These are phyloP conservation scores for Pestalotiopsis sp. DNA, from an alignment of 2,329 filamentous ascomycete species.

Conservation along the genomic window DNA sequence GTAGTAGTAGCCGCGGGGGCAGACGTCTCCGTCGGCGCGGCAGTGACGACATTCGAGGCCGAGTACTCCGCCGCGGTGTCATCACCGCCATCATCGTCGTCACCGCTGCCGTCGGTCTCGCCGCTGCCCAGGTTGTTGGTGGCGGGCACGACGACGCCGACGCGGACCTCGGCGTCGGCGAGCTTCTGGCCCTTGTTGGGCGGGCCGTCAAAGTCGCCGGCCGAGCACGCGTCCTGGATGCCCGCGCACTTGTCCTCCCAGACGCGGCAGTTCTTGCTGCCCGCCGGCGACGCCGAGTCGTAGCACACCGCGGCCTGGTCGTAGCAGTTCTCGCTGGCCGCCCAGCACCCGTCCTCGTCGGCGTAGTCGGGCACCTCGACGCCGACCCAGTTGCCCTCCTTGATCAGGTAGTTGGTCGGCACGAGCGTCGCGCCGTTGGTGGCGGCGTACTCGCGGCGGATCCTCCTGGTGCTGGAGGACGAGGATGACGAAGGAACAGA, in stretches of 20 bases:
- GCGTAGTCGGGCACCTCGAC: conserved; percentile 61
- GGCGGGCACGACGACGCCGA: background rate
- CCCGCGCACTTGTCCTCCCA: conserved; percentile 65
- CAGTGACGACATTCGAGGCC: background rate
- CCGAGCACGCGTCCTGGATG: conserved; percentile 47
- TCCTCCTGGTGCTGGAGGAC: conserved; percentile 17
- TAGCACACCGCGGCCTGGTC: conserved; percentile 64
- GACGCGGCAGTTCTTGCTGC: conserved; percentile 58
- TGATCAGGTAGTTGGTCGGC: conserved; percentile 59
- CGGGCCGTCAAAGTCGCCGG: conserved; percentile 48
- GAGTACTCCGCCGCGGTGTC: background rate
- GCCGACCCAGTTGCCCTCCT: conserved; percentile 76
- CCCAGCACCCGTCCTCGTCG: conserved; percentile 62
- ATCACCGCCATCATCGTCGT: background rate
- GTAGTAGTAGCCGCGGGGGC: background rate
- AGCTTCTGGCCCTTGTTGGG: conserved; percentile 44
- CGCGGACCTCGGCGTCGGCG: conserved; percentile 18
- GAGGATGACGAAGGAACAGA: conserved; percentile 34
- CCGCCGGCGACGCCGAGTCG: conserved; percentile 58
- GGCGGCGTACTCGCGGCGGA: conserved; percentile 8
- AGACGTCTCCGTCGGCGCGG: background rate
- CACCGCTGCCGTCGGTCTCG: background rate
- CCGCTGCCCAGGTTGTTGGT: background rate
- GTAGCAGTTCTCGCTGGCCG: conserved; percentile 58
- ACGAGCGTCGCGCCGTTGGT: conserved; percentile 52